Evolutionary conservation across 2,329 filamentous ascomycete species (phyloP).

Genomic region (Cladosporium sphaerospermum): DNA sequence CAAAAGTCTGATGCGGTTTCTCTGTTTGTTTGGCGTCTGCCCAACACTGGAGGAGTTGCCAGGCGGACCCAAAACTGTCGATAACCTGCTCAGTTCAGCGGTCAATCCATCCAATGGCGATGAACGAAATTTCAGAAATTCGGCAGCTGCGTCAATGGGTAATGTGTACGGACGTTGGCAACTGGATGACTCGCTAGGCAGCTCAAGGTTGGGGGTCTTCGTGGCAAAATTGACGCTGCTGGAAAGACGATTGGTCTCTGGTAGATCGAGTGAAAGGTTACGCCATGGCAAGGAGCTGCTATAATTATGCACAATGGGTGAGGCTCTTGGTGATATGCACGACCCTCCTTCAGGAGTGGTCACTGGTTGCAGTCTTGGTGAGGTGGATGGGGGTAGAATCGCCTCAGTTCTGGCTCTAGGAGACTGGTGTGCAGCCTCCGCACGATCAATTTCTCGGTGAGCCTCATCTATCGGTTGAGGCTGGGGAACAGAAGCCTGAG

Average conservation of each 20-base stretch:
- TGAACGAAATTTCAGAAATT: slow-evolving; percentile 18
- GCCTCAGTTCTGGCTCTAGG: too few relatives aligned
- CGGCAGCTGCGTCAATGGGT: slow-evolving; percentile 13
- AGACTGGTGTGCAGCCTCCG: too few relatives aligned
- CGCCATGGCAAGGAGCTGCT: neutral
- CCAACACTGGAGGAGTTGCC: neutral
- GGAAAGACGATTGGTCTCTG: neutral
- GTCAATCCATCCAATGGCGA: slow-evolving; percentile 30
- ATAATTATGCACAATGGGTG: neutral
- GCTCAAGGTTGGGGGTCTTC: neutral
- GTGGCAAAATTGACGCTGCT: slow-evolving; percentile 18
- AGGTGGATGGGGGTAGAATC: too few relatives aligned
- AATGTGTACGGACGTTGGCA: slow-evolving; percentile 7
- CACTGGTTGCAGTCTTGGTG: too few relatives aligned
- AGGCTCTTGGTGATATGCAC: neutral
- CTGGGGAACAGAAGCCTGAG: neutral
- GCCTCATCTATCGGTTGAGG: too few relatives aligned
- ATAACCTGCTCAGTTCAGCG: slow-evolving; percentile 24
- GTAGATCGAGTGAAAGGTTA: neutral
- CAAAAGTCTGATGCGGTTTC: slow-evolving; percentile 1
- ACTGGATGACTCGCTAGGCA: neutral
- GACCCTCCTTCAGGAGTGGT: too few relatives aligned
- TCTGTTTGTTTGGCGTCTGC: too few relatives aligned
- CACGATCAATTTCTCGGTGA: too few relatives aligned
- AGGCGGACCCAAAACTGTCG: neutral